phyloP scores from a whole-genome alignment of 805 yeast genomes.

The Debaryomyces hansenii region DNA sequence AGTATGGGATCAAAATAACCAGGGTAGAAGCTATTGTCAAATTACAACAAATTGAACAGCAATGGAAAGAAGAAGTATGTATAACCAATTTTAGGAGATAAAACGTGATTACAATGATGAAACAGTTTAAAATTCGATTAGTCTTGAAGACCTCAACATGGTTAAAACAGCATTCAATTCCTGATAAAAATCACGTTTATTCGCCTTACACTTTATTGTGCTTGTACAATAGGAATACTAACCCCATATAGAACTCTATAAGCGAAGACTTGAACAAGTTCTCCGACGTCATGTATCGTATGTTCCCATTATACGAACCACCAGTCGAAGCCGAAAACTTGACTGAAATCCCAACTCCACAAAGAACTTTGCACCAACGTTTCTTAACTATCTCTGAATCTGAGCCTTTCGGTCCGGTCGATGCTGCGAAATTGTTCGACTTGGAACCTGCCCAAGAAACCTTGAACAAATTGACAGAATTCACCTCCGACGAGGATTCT shows the following conservation, averaged over 20 bases:
- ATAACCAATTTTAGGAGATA: slow-evolving; percentile 11
- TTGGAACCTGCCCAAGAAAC: slow-evolving; percentile 87
- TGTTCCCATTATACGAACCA: slow-evolving; percentile 72
- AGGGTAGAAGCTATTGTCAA: slow-evolving; percentile 86
- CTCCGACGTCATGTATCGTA: slow-evolving; percentile 63
- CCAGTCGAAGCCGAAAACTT: slow-evolving; percentile 61
- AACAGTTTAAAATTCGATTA: slow-evolving; percentile 55
- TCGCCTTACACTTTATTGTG: slow-evolving; percentile 1
- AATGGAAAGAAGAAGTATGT: slow-evolving; percentile 64
- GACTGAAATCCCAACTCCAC: slow-evolving; percentile 92
- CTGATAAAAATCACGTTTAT: slow-evolving; percentile 12
- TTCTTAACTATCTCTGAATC: slow-evolving; percentile 90
- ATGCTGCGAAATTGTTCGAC: slow-evolving; percentile 82
- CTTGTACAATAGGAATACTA: slow-evolving; percentile 26
- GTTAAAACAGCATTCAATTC: slow-evolving; percentile 40
- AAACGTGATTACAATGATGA: slow-evolving; percentile 41
- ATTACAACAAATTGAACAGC: slow-evolving; percentile 63
- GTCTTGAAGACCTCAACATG: slow-evolving; percentile 73
- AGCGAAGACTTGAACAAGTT: slow-evolving; percentile 58
- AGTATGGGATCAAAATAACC: slow-evolving; percentile 77
- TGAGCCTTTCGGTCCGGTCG: slow-evolving; percentile 93
- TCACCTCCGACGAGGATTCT: slow-evolving; percentile 50
- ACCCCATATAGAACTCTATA: slow-evolving; percentile 45
- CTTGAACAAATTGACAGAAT: slow-evolving; percentile 64
- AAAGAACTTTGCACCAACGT: slow-evolving; percentile 75